Conservation (phyloP, 2,329 filamentous ascomycete genomes). For the Penicillium sp. region DNA sequence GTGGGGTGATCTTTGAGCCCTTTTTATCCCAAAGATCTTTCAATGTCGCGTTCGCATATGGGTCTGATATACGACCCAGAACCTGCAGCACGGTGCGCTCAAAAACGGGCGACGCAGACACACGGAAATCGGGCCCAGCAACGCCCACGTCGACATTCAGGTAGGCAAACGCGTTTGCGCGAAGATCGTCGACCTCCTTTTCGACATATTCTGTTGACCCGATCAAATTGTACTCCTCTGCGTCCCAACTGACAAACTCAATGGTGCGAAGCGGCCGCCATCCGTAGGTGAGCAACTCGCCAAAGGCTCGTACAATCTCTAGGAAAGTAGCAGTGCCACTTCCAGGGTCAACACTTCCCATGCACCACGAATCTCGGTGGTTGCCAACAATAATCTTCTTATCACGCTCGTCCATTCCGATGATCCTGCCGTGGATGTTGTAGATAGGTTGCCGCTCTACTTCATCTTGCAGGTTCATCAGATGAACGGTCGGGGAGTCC, state of each 20-base stretch:
- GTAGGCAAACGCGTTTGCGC: slow-evolving; percentile 70
- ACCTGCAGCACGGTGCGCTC: slow-evolving; percentile 62
- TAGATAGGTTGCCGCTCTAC: slow-evolving; percentile 73
- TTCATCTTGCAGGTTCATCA: slow-evolving; percentile 83
- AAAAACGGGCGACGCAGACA: slow-evolving; percentile 72
- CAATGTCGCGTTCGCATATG: slow-evolving; percentile 61
- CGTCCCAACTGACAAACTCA: slow-evolving; percentile 95
- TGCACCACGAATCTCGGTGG: slow-evolving; percentile 86
- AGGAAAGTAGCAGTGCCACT: slow-evolving; percentile 85
- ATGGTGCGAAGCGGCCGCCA: slow-evolving; percentile 93
- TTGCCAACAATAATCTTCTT: slow-evolving; percentile 86
- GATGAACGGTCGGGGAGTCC: slow-evolving; percentile 65
- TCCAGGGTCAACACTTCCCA: slow-evolving; percentile 76
- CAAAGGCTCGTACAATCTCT: slow-evolving; percentile 77
- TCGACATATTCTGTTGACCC: slow-evolving; percentile 95
- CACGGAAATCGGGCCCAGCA: slow-evolving; percentile 63
- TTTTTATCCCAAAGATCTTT: slow-evolving; percentile 64
- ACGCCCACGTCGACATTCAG: slow-evolving; percentile 84
- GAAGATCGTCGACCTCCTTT: slow-evolving; percentile 63
- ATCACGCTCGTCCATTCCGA: slow-evolving; percentile 70
- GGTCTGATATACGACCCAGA: slow-evolving; percentile 66
- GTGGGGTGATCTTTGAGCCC: slow-evolving; percentile 51
- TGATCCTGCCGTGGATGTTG: slow-evolving; percentile 79
- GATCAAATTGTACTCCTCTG: slow-evolving; percentile 81
- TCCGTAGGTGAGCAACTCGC: slow-evolving; percentile 63